Percentiles rank a stretch among this genome's conserved stretches.
These are phyloP conservation scores for Thalassia testudinum DNA, from an alignment of 116 monocot species.

Conservation along the genomic window DNA sequence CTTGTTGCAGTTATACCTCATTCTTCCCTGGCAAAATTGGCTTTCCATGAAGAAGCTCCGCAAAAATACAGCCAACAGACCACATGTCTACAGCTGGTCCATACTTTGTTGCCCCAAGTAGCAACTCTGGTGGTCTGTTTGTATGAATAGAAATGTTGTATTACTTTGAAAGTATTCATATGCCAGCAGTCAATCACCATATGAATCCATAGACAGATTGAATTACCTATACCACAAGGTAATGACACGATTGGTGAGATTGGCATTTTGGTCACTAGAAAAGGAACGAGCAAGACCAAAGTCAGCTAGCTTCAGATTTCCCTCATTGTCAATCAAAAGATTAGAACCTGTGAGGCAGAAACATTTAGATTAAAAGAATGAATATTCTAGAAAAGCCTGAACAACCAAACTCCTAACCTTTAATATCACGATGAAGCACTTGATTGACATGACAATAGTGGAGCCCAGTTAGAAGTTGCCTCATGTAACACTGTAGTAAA, in stretches of 20 bases:
- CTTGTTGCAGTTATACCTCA: constrained; percentile 46
- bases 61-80: constrained; percentile 98
- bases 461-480: constrained; percentile 84
- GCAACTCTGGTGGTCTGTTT: constrained; percentile 78
- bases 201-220: neutral
- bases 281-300: constrained; percentile 96
- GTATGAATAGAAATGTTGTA: neutral
- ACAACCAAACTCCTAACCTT: constrained; percentile 31
- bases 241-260: constrained; percentile 92
- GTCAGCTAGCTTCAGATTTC: constrained; percentile 96
- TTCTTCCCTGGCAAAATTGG: constrained; percentile 93
- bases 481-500: constrained; percentile 84
- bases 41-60: constrained; percentile 81
- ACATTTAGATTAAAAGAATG: neutral
- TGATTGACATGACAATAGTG: constrained; percentile 98
- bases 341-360: constrained; percentile 54
- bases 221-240: constrained; percentile 97
- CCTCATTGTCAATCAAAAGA: constrained; percentile 91
- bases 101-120: constrained; percentile 89
- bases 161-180: neutral
- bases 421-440: constrained; percentile 96
- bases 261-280: constrained; percentile 85
- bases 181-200: neutral
- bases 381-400: neutral
- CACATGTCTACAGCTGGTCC: constrained; percentile 98